Evolutionary conservation across 1,139 yeast genomes (phyloP).

Genomic region (Yamadazyma triangularis): DNA sequence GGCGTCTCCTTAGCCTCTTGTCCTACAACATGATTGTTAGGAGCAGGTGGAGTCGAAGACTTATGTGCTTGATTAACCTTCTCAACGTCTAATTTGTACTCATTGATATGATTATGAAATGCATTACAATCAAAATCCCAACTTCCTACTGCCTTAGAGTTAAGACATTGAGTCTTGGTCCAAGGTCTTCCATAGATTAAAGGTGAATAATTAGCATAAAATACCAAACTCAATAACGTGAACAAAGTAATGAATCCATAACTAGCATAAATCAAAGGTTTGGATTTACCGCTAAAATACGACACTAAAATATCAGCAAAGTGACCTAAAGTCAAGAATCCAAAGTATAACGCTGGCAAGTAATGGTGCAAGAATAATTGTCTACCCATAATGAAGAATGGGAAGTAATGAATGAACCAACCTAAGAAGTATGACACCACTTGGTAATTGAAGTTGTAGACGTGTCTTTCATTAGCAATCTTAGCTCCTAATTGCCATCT

Average conservation of each 20-base stretch:
- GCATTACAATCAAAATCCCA: constrained; percentile 87
- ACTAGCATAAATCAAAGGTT: constrained; percentile 29
- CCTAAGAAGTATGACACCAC: constrained; percentile 68
- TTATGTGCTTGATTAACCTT: neutral
- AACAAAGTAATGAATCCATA: constrained; percentile 44
- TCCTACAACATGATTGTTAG: constrained; percentile 11
- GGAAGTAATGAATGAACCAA: constrained; percentile 80
- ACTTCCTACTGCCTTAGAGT: constrained; percentile 51
- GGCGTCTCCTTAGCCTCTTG: constrained; percentile 24
- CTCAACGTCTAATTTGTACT: constrained; percentile 19
- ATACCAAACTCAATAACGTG: constrained; percentile 46
- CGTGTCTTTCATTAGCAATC: constrained; percentile 48
- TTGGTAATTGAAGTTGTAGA: constrained; percentile 69
- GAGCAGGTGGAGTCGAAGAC: constrained; percentile 8
- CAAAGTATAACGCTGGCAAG: constrained; percentile 86
- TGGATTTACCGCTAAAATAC: constrained; percentile 32
- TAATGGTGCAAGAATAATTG: constrained; percentile 93
- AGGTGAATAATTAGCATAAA: constrained; percentile 65
- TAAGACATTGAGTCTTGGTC: constrained; percentile 65
- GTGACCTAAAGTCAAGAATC: constrained; percentile 80
- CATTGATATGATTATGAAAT: constrained; percentile 35
- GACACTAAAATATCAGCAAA: constrained; percentile 64
- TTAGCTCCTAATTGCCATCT: constrained; percentile 72
- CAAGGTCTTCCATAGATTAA: constrained; percentile 78
- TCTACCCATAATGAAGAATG: constrained; percentile 91